Evolutionary conservation across 768 basidiomycete species (phyloP).

Genomic region (Calocybe gangraenosa): DNA sequence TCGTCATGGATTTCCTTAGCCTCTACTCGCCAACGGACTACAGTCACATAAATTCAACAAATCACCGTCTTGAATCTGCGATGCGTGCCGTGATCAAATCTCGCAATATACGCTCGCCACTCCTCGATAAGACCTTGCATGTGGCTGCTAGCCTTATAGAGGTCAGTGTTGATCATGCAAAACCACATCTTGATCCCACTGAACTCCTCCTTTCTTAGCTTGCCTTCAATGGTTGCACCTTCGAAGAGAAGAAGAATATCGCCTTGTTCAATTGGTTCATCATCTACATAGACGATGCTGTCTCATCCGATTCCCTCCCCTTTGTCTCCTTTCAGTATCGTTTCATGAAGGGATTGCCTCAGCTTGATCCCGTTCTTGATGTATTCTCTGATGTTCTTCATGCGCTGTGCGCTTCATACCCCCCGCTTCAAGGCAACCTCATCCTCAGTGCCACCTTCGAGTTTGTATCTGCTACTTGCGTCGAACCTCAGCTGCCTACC

Average conservation of each 20-base stretch:
- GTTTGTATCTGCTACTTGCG: not conserved
- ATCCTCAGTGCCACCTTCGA: not conserved
- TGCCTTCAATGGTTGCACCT: conserved; percentile 1
- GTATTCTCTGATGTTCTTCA: not conserved
- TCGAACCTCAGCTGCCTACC: not conserved
- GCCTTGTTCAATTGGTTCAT: conserved; percentile 8
- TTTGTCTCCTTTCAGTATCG: conserved; percentile 2
- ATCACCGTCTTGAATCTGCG: conserved; percentile 6
- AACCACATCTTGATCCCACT: not conserved
- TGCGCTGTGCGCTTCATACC: not conserved
- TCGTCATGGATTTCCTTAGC: conserved; percentile 6
- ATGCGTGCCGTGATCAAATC: conserved; percentile 8
- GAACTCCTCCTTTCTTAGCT: not conserved
- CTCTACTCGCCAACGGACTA: conserved; percentile 4
- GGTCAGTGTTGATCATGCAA: not conserved
- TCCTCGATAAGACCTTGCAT: conserved; percentile 10
- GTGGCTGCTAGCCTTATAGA: conserved; percentile 8
- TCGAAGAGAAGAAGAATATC: conserved; percentile 4
- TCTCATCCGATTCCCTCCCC: not conserved
- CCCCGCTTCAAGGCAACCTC: not conserved
- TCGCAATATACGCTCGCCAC: conserved; percentile 3
- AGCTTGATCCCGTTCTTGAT: not conserved
- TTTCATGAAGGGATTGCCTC: not conserved
- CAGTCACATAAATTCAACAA: conserved; percentile 6
- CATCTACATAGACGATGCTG: conserved; percentile 8